Evolutionary conservation across 2,329 filamentous ascomycete genomes (phyloP).

Genomic region (Clarireedia monteithiana): DNA sequence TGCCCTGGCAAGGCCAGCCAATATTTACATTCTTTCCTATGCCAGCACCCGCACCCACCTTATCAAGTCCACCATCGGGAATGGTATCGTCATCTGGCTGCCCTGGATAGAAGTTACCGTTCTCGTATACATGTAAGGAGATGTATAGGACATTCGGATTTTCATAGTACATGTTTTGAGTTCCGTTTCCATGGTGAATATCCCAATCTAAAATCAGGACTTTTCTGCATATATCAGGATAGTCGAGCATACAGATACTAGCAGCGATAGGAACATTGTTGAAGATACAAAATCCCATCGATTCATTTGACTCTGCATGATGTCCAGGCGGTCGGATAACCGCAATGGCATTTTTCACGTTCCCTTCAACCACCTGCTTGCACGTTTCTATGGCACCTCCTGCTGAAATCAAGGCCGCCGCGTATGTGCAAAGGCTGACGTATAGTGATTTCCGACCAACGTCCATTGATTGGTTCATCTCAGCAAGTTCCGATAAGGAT

Average conservation of each 20-base stretch:
- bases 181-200: constrained; percentile 77
- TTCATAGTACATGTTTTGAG: constrained; percentile 92
- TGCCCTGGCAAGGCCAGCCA: constrained; percentile 61
- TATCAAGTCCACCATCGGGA: constrained; percentile 53
- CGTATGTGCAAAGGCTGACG: constrained; percentile 73
- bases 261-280: constrained; percentile 95
- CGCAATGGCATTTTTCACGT: constrained; percentile 90
- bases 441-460: constrained; percentile 70
- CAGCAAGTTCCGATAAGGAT: constrained; percentile 57
- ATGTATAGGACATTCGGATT: constrained; percentile 95
- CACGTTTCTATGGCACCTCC: constrained; percentile 95
- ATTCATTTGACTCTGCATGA: constrained; percentile 77
- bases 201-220: constrained; percentile 92
- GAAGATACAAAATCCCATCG: constrained; percentile 95
- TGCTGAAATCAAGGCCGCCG: constrained; percentile 74
- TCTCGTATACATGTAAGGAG: constrained; percentile 81
- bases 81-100: constrained; percentile 52
- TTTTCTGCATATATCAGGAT: constrained; percentile 74
- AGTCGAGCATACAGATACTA: constrained; percentile 77
- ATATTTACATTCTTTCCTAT: constrained; percentile 60
- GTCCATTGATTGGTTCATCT: constrained; percentile 54
- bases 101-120: constrained; percentile 79
- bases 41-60: constrained; percentile 47
- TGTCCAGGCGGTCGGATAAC: constrained; percentile 93
- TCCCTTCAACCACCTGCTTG: constrained; percentile 74